Base-by-base conservation (phyloP, 1,284 basidiomycete genomes). In the Trametes pubescens region DNA sequence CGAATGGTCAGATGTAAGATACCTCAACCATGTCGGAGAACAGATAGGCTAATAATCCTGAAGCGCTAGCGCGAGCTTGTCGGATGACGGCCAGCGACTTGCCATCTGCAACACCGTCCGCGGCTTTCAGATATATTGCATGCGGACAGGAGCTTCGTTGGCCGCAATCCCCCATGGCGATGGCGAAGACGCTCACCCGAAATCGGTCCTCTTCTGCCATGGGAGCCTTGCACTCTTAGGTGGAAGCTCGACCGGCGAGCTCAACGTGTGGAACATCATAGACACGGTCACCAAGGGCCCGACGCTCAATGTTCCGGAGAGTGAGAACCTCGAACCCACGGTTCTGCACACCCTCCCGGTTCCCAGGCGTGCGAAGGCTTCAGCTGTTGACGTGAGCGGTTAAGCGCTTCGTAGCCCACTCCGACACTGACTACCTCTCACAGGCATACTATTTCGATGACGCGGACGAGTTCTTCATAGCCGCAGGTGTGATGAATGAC, bases 211-310 rank as follows among this genome's bases (percentile, higher is more conserved):
- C 16, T 52, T 52, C 51, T 38, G 37, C 16, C 51, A 52, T 21
- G 51, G 51, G n/a, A 22, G 51, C 21, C 51, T 52, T 14, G 51
- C 51, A 22, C 51, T 52, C n/a, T 10, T 52, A 13, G 51, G 51
- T 6, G 51, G 51, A 21, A 38, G 51, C 21, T 38, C 51, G 9
- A 52, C 34, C 16, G 51, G 51, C 21, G 51, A 52, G 35, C 34
- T 52, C 7, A 37, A 18, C 10, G 35, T 52, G 7, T 52, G 51
- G 51, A 35, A 52, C 51, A 35, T 52, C 21, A 4, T 52, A 13
- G 34, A 52, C 22, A 52, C 51, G 35, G 51, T 37, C 18, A 52
- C 34, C 6, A n/a, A n/a, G n/a, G 35, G 35, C 22, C 34, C 34
- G 51, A 13, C 21, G 18, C 21, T 52, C 8, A 52, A 52, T 18